phyloP scores from a whole-genome alignment of 148 eudicot species.

The Rhododendron griersonianum region DNA sequence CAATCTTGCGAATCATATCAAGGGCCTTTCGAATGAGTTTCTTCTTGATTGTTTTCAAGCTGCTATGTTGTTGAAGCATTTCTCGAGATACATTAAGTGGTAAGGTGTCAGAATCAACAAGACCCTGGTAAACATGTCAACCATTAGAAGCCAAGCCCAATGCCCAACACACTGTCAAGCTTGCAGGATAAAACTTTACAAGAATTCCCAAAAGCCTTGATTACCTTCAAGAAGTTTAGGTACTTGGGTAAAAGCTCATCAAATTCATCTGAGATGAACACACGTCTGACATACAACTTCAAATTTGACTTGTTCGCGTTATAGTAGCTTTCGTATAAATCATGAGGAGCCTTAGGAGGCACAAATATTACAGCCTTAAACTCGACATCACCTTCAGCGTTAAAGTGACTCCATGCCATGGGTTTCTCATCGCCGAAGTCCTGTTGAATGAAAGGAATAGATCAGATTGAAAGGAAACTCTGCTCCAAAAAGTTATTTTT shows the following conservation, averaged over 20 bases:
- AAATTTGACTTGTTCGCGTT: slow-evolving; percentile 82
- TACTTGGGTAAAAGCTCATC: slow-evolving; percentile 97
- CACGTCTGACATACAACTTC: slow-evolving; percentile 88
- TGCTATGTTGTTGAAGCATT: slow-evolving; percentile 99
- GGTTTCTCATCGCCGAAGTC: slow-evolving; percentile 95
- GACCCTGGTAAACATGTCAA: slow-evolving; percentile 53
- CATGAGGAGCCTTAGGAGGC: slow-evolving; percentile 96
- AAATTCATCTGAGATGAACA: slow-evolving; percentile 97
- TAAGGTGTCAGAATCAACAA: slow-evolving; percentile 95
- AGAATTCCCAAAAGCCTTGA: neutral
- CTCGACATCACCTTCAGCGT: slow-evolving; percentile 98
- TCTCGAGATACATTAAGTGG: slow-evolving; percentile 98
- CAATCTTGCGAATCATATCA: slow-evolving; percentile 97
- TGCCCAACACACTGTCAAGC: neutral
- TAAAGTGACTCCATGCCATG: slow-evolving; percentile 91
- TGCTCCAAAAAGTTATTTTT: neutral
- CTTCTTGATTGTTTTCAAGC: slow-evolving; percentile 97
- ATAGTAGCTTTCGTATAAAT: slow-evolving; percentile 96
- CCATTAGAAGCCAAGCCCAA: slow-evolving; percentile 14
- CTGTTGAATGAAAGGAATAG: slow-evolving; percentile 29
- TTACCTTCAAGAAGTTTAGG: slow-evolving; percentile 82
- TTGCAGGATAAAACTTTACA: neutral
- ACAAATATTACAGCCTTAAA: slow-evolving; percentile 95
- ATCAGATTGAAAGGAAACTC: neutral
- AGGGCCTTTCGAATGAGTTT: slow-evolving; percentile 96